phyloP scores from a whole-genome alignment of 208 protist species.

The Acanthamoeba polyphaga region DNA sequence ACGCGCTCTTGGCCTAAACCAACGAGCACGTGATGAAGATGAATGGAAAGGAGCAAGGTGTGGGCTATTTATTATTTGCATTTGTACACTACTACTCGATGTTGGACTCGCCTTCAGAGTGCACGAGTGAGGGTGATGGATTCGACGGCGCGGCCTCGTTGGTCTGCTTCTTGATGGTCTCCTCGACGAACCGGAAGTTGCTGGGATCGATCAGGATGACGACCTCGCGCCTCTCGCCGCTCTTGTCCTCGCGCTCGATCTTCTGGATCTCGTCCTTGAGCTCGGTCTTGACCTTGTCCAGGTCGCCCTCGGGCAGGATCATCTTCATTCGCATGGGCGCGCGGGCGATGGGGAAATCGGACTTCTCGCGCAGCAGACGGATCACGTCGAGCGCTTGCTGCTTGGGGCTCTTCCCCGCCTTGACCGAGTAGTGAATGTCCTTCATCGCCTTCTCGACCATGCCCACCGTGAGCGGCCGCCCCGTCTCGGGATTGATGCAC shows the following conservation, averaged over 20 bases:
- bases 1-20: neutral
- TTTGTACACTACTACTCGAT: slow-evolving; percentile 67
- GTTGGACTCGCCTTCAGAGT: slow-evolving; percentile 85
- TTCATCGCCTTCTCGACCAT: slow-evolving; percentile 97
- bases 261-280: slow-evolving; percentile 72
- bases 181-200: slow-evolving; percentile 82
- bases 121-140: slow-evolving; percentile 83
- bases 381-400: slow-evolving; percentile 89
- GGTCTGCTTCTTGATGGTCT: slow-evolving; percentile 78
- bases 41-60: neutral
- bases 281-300: slow-evolving; percentile 68
- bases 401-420: slow-evolving; percentile 93
- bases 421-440: slow-evolving; percentile 95
- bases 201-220: slow-evolving; percentile 87
- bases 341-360: slow-evolving; percentile 93
- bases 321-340: slow-evolving; percentile 96
- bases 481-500: slow-evolving; percentile 92
- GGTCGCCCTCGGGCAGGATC: slow-evolving; percentile 83
- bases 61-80: too few relatives aligned
- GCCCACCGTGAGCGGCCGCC: slow-evolving; percentile 85
- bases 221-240: slow-evolving; percentile 76
- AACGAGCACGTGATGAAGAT: neutral
- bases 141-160: slow-evolving; percentile 80
- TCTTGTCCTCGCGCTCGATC: slow-evolving; percentile 79
- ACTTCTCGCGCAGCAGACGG: slow-evolving; percentile 90